A percentile compares a stretch with the other conserved stretches of the same genome.
These are phyloP conservation scores for Rasamsonia emersonii DNA, from an alignment of 2,329 filamentous ascomycete genomes.

Conservation along the genomic window DNA sequence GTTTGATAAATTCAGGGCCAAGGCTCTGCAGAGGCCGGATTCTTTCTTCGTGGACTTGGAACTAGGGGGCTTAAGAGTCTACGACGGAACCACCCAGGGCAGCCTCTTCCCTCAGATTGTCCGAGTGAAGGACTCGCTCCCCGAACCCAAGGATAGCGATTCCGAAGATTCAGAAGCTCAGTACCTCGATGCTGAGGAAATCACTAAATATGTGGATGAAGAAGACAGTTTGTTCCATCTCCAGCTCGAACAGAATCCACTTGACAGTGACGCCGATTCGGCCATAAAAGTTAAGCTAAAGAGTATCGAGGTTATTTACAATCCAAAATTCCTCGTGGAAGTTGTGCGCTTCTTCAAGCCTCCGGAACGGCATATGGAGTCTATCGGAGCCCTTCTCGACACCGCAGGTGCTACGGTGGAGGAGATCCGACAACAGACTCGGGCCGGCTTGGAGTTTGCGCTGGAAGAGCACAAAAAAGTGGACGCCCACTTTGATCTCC, in stretches of 20 bases:
- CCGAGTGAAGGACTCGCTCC: slow-evolving; percentile 78
- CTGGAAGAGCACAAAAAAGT: slow-evolving; percentile 97
- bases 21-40: slow-evolving; percentile 80
- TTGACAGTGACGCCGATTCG: slow-evolving; percentile 86
- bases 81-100: slow-evolving; percentile 87
- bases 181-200: slow-evolving; percentile 30
- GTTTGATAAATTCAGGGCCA: slow-evolving; percentile 90
- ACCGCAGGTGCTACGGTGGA: slow-evolving; percentile 92
- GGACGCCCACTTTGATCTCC: slow-evolving; percentile 89
- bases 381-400: slow-evolving; percentile 91
- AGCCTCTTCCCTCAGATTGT: slow-evolving; percentile 94
- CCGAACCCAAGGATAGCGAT: slow-evolving; percentile 27
- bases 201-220: slow-evolving; percentile 35
- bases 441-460: slow-evolving; percentile 91
- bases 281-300: slow-evolving; percentile 86
- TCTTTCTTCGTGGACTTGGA: slow-evolving; percentile 83
- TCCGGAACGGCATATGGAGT: slow-evolving; percentile 96
- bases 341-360: slow-evolving; percentile 94
- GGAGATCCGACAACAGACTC: slow-evolving; percentile 86
- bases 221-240: slow-evolving; percentile 84
- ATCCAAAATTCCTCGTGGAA: slow-evolving; percentile 84
- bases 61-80: slow-evolving; percentile 84
- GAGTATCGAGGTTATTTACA: slow-evolving; percentile 95
- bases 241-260: slow-evolving; percentile 86
- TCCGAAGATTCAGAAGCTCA: slow-evolving; percentile 33